Evolutionary conservation across 805 yeast genomes (phyloP).

Genomic region (Clavispora phyllophila): DNA sequence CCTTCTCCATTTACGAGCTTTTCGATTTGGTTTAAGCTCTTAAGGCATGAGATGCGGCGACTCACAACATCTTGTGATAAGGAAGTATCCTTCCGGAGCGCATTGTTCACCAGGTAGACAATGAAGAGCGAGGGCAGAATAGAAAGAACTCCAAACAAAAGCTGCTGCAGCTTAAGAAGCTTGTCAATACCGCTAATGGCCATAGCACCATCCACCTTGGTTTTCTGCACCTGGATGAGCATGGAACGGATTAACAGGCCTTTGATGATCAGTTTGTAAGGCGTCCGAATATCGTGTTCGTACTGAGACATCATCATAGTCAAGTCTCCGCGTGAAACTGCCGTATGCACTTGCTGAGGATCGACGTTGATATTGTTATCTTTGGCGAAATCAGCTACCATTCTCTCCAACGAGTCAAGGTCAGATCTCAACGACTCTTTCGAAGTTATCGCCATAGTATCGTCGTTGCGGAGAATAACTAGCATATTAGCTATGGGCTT

Average conservation of each 20-base stretch:
- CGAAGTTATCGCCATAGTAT: constrained; percentile 67
- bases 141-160: constrained; percentile 90
- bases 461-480: constrained; percentile 81
- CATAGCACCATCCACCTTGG: constrained; percentile 89
- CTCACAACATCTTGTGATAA: constrained; percentile 29
- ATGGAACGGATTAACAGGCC: constrained; percentile 77
- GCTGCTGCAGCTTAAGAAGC: constrained; percentile 81
- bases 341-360: constrained; percentile 32
- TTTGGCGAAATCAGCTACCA: constrained; percentile 70
- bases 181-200: constrained; percentile 91
- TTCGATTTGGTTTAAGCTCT: constrained; percentile 54
- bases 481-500: constrained; percentile 69
- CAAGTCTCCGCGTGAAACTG: constrained; percentile 69
- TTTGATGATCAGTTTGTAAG: constrained; percentile 54
- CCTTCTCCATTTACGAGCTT: constrained; percentile 35
- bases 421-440: constrained; percentile 77
- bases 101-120: constrained; percentile 41
- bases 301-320: constrained; percentile 76
- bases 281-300: constrained; percentile 68
- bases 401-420: constrained; percentile 73
- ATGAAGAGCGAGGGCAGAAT: constrained; percentile 73
- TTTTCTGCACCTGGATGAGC: constrained; percentile 89
- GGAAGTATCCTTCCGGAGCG: constrained; percentile 23
- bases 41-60: constrained; percentile 28
- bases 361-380: constrained; percentile 22